Base-by-base conservation (phyloP, 2,329 filamentous ascomycete genomes). In the Aspergillus arachidicola region DNA sequence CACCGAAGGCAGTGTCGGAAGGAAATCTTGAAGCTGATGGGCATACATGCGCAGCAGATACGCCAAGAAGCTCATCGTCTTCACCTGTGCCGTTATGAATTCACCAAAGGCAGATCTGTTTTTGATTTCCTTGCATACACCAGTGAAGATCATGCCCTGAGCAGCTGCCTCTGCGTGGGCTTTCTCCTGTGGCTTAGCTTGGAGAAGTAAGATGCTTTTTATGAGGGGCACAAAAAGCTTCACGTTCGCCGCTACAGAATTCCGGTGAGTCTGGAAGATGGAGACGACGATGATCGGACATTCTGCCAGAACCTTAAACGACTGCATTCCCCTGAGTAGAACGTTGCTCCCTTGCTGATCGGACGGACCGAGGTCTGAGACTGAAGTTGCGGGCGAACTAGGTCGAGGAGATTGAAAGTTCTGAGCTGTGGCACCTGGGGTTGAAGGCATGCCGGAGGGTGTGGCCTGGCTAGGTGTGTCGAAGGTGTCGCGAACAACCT, bases 211-310 rank as follows among this genome's bases (percentile, higher is more conserved):
- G 34, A 97, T 94, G 50, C 88, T 88, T 82, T 97, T 97, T 75
- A 99, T 99, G 26, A 96, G 84, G 3, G 95, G 94, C 6, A 98
- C 92, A 72, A 99, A 98, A 11, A 90, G 86, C 79, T 92, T 93
- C 57, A 99, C 94, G 72, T 97, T 97, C 61, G 89, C 86, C 43
- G 88, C 84, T 2, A 97, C 94, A 6, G 90, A 90, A 54, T 80
- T 83, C 56, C 94, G 88, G 72, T 99, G 95, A 6, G 94, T 91
- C 79, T 99, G 95, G 76, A 99, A 98, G 68, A 99, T 92, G 4
- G 94, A 98, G 1, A 99, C 95, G 4, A 99, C 95, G 46, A 99
- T 98, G 58, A 99, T 99, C 0, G 95, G 95, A 71, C 95, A 99
- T 77, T 99, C 95, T 1, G 94, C 93, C 5, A 99, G 86, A 28